A percentile compares a stretch with the other conserved stretches of the same genome.
These are phyloP conservation scores for Rhodotorula paludigena DNA, from an alignment of 768 basidiomycete genomes.

Conservation along the genomic window DNA sequence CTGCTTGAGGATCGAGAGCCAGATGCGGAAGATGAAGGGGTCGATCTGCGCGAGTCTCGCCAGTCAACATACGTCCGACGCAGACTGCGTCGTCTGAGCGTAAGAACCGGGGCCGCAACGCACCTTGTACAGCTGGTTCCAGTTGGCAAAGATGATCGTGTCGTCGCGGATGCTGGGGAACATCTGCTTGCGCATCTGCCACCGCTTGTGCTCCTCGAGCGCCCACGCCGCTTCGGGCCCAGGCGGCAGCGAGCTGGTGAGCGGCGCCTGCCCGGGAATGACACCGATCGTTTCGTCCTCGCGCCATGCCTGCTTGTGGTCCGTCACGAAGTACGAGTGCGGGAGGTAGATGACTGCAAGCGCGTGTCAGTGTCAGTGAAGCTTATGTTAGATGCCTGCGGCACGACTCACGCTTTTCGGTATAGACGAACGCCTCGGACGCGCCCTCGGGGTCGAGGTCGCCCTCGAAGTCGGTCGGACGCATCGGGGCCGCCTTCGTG, in stretches of 20 bases:
- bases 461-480: constrained; percentile 45
- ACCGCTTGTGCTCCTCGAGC: constrained; percentile 50
- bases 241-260: constrained; percentile 32
- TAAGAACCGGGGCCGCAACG: constrained; percentile 31
- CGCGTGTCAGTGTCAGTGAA: background rate
- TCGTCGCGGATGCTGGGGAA: constrained; percentile 54
- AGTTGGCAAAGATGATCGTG: constrained; percentile 55
- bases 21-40: constrained; percentile 51
- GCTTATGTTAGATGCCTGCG: background rate
- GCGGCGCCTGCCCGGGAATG: constrained; percentile 22
- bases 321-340: constrained; percentile 51
- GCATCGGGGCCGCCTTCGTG: no score
- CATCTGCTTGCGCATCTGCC: constrained; percentile 48
- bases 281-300: constrained; percentile 37
- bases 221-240: constrained; percentile 45
- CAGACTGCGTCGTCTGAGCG: background rate
- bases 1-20: constrained; percentile 53
- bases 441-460: constrained; percentile 51
- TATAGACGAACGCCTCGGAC: constrained; percentile 51
- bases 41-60: no score
- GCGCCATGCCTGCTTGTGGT: constrained; percentile 54
- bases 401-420: constrained; percentile 35
- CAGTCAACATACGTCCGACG: background rate
- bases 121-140: constrained; percentile 57
- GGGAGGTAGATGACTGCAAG: constrained; percentile 39